A percentile compares a stretch with the other conserved stretches of the same genome.
phyloP scores from a whole-genome alignment of 2,329 filamentous ascomycete genomes.

The Cryphonectria radicalis region DNA sequence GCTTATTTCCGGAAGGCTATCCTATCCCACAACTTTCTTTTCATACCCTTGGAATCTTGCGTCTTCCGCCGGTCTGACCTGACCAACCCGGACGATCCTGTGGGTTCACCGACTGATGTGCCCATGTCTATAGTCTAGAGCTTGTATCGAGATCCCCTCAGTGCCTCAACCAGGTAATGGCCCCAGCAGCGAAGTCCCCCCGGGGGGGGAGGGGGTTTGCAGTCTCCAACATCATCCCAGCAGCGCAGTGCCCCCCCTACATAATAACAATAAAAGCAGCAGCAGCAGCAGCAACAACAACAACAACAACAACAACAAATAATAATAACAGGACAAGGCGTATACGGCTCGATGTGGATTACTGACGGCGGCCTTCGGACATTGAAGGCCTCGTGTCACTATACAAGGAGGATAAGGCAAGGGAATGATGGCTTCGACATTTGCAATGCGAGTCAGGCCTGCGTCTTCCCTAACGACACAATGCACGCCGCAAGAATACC shows the following conservation, averaged over 20 bases:
- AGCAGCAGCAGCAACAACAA: not conserved
- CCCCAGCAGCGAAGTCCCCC: not conserved
- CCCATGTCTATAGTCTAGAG: not conserved
- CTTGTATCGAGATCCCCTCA: not conserved
- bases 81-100: not conserved
- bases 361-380: not conserved
- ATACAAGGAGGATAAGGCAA: not conserved
- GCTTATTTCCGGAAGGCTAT: constrained; percentile 4
- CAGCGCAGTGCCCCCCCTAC: not conserved
- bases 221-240: not conserved
- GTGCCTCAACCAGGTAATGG: not conserved
- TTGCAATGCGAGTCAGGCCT: not conserved
- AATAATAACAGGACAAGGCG: not conserved
- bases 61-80: not conserved
- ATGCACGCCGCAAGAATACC: not conserved
- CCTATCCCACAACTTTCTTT: constrained; percentile 1
- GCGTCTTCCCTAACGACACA: not conserved
- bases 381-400: constrained; percentile 2
- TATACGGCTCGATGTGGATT: not conserved
- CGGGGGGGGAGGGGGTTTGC: not conserved
- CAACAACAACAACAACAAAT: not conserved
- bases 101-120: not conserved
- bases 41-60: not conserved
- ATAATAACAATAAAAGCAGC: not conserved
- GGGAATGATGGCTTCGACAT: not conserved